Evolutionary conservation across 176 grass and related monocot genomes (phyloP).

Genomic region (Avena insularis): DNA sequence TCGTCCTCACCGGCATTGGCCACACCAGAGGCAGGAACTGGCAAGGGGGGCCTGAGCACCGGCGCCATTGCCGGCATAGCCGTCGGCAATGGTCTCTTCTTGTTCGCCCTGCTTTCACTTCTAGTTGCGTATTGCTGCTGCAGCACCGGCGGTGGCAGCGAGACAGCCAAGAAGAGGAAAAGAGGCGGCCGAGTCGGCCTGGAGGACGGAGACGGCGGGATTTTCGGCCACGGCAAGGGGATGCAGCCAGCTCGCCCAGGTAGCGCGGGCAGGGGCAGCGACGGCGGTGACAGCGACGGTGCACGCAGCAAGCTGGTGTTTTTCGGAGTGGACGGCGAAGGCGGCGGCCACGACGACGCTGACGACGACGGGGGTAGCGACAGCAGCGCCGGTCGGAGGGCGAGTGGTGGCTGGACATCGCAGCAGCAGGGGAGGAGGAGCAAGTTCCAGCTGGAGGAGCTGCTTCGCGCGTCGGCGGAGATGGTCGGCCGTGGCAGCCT

Average conservation of each 20-base stretch:
- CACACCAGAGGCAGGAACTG: slow-evolving; percentile 26
- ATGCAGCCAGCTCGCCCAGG: slow-evolving; percentile 48
- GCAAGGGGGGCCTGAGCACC: slow-evolving; percentile 53
- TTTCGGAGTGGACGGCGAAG: slow-evolving; percentile 59
- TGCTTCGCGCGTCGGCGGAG: slow-evolving; percentile 87
- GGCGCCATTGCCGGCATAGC: slow-evolving; percentile 64
- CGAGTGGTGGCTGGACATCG: not conserved
- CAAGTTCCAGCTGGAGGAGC: slow-evolving; percentile 82
- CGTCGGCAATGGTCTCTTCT: slow-evolving; percentile 57
- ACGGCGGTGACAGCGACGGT: slow-evolving; percentile 76
- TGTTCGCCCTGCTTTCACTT: slow-evolving; percentile 58
- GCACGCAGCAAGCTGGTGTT: slow-evolving; percentile 86
- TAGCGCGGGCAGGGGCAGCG: slow-evolving; percentile 55
- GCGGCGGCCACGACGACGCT: not conserved
- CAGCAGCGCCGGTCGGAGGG: slow-evolving; percentile 39
- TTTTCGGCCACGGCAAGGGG: slow-evolving; percentile 50
- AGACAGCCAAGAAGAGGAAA: slow-evolving; percentile 46
- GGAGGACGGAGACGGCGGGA: slow-evolving; percentile 34
- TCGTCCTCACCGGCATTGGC: slow-evolving; percentile 58
- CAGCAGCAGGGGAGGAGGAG: slow-evolving; percentile 43
- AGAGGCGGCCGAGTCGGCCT: slow-evolving; percentile 43
- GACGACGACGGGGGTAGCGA: slow-evolving; percentile 37
- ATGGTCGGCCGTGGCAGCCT: slow-evolving; percentile 81
- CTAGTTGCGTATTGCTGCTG: slow-evolving; percentile 65
- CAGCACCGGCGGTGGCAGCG: slow-evolving; percentile 29